Evolutionary conservation across 164 flowering plant genomes (phyloP), one percentile per base, ranked within the genome.

Genomic region (Dillenia suffruticosa): DNA sequence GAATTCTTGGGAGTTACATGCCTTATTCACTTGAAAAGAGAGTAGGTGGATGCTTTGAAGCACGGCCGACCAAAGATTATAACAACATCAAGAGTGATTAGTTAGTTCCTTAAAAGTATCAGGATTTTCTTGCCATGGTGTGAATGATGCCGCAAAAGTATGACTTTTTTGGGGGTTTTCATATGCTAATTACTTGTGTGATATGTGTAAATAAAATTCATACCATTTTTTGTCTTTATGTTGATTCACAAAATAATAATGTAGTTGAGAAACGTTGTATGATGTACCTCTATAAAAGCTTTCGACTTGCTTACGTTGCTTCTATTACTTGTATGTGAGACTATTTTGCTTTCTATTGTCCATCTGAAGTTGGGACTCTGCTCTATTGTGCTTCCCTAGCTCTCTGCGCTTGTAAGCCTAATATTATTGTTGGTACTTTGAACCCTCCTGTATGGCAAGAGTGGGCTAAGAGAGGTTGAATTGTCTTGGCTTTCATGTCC

Each of bases 1-100:
- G 76, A 74, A 76, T 95, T 54, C 83, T 92, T 24, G 99, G 99
- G 9, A 95, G 97, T 17, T 75, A 95, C 59, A 92, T 95, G 99
- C 96, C 97, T 55, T 95, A 86, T 57, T 67, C 88, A 22, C 82
- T 92, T 54, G 92, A 85, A 77, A 80, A 78, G 79, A 81, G 89
- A 67, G 71, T 44, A 46, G 85, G 71, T 45, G 99, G 99, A 9
- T 97, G 99, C 17, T 80, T 93, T 62, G 97, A 90, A 78, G 88
- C 81, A 40, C 71, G 77, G 46, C 88, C 89, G 11, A 26, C 73
- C 2, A 83, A 79, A 71, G 88, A 74, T 7, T 67, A 24, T 32
- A 7, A 32, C 40, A 32, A 7, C 40, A 32, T 32, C 80, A 81
- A 79, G 69, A 78, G 63, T 2, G 62, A 76, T 14, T 79, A 63